A percentile compares a stretch with the other conserved stretches of the same genome.
phyloP scores from a whole-genome alignment of 805 yeast genomes.

The Wickerhamiella nectarea region DNA sequence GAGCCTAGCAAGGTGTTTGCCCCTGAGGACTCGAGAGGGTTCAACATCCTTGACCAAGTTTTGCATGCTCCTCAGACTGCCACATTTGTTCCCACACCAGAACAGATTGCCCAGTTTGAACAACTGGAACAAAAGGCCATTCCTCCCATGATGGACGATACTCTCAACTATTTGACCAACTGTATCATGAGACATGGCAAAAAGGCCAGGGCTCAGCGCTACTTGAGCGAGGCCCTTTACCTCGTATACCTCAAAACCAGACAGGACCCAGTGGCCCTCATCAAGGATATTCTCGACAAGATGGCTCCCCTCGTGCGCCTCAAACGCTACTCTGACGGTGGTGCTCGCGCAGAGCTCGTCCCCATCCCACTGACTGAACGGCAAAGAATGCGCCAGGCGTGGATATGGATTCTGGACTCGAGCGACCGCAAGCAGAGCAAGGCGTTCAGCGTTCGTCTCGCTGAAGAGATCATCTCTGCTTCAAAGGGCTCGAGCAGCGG shows the following conservation, averaged over 20 bases:
- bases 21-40: conserved; percentile 29
- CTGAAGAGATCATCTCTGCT: conserved; percentile 76
- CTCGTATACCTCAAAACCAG: conserved; percentile 59
- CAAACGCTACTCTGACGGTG: conserved; percentile 65
- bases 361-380: conserved; percentile 74
- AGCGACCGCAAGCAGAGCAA: conserved; percentile 64
- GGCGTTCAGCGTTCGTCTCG: conserved; percentile 75
- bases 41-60: conserved; percentile 19
- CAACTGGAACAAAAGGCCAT: conserved; percentile 37
- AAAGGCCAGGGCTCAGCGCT: conserved; percentile 64
- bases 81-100: conserved; percentile 37
- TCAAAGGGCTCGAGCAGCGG: conserved; percentile 67
- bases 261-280: conserved; percentile 62
- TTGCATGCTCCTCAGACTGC: conserved; percentile 2
- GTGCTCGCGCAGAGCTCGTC: conserved; percentile 66
- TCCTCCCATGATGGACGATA: conserved; percentile 55
- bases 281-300: conserved; percentile 61
- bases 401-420: conserved; percentile 82
- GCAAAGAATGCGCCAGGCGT: conserved; percentile 77
- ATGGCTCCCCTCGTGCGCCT: conserved; percentile 76
- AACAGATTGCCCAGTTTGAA: conserved; percentile 48
- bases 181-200: conserved; percentile 87
- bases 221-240: conserved; percentile 65
- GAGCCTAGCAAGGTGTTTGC: conserved; percentile 31
- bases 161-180: conserved; percentile 63